phyloP scores from a whole-genome alignment of 306 rosid genomes.

The Malus sylvestris region DNA sequence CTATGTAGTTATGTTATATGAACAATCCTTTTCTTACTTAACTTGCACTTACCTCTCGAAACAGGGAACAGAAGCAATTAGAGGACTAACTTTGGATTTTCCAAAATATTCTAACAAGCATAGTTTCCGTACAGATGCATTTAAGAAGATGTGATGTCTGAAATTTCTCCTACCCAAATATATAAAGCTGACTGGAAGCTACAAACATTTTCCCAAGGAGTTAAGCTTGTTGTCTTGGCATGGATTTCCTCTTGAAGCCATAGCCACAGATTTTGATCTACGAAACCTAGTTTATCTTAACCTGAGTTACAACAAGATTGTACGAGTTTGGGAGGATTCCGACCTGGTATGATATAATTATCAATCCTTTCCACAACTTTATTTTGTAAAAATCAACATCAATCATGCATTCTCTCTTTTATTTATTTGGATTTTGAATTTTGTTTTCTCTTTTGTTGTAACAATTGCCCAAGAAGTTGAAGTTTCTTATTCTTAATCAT shows the following conservation, averaged over 20 bases:
- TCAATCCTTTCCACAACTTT: neutral
- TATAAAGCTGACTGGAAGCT: constrained; percentile 11
- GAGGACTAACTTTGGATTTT: neutral
- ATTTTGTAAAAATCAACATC: no score
- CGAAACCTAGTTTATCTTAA: constrained; percentile 18
- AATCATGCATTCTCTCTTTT: neutral
- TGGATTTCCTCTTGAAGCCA: neutral
- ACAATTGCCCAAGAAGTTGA: constrained; percentile 14
- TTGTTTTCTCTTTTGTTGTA: neutral
- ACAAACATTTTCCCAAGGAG: constrained; percentile 15
- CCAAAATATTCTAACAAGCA: neutral
- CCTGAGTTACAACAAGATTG: constrained; percentile 21
- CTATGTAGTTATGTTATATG: neutral
- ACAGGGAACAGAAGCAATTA: neutral
- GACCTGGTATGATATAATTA: constrained; percentile 14
- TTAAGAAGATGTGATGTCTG: constrained; percentile 26
- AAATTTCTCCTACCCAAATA: constrained; percentile 26
- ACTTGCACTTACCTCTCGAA: neutral
- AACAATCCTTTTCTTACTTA: neutral
- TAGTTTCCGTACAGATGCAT: constrained; percentile 2
- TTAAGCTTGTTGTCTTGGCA: neutral
- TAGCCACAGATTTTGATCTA: neutral
- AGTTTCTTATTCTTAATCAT: neutral
- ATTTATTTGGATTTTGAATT: neutral
- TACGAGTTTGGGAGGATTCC: constrained; percentile 22